These are phyloP conservation scores for Sabuloglossum arenarium DNA, from an alignment of 495 filamentous ascomycete genomes.

Conservation along the genomic window DNA sequence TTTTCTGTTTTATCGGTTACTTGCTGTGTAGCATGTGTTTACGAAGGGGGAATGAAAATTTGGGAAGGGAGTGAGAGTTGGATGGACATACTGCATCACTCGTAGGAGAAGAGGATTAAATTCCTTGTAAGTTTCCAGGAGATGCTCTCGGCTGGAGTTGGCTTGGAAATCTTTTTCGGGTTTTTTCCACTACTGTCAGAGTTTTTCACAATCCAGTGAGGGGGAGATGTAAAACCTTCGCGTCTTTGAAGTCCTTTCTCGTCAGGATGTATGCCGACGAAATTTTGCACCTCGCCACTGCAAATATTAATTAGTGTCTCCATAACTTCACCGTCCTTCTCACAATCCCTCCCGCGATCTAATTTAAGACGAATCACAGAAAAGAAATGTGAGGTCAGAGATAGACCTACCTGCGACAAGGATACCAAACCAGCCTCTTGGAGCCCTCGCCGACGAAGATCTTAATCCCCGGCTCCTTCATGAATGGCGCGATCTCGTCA, in stretches of 20 bases:
- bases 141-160: neutral
- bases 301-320: neutral
- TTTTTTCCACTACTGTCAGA: neutral
- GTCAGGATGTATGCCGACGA: neutral
- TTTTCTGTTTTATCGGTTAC: neutral
- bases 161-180: neutral
- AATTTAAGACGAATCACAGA: too few species aligned
- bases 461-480: neutral
- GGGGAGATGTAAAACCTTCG: neutral
- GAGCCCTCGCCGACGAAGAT: neutral
- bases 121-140: neutral
- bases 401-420: conserved; percentile 1
- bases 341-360: neutral
- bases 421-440: neutral
- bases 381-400: too few species aligned
- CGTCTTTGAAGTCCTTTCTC: neutral
- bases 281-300: neutral
- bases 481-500: neutral
- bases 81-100: neutral
- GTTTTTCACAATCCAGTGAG: neutral
- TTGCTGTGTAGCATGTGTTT: neutral
- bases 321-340: neutral
- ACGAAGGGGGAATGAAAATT: neutral
- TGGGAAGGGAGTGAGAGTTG: neutral
- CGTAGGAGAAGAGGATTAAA: neutral